Conservation (phyloP, 1,284 basidiomycete genomes). For the Cystobasidiaceae sp. region DNA sequence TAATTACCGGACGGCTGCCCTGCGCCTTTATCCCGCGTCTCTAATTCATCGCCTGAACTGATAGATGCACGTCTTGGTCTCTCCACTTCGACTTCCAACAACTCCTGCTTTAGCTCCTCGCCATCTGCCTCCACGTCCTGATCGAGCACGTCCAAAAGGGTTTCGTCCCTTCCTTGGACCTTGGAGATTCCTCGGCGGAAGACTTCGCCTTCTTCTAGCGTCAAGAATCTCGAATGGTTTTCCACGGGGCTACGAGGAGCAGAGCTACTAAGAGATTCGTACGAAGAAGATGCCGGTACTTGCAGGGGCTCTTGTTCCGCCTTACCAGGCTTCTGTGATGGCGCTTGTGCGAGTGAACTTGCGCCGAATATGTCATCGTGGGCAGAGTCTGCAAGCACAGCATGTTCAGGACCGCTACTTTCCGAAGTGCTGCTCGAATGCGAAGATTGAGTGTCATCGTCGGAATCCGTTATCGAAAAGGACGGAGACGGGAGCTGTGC, state of each 20-base stretch:
- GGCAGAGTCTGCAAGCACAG: background rate
- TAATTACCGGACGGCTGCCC: background rate
- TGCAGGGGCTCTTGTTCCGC: background rate
- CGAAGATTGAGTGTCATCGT: conserved; percentile 22
- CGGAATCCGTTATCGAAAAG: conserved; percentile 55
- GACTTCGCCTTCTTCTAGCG: conserved; percentile 59
- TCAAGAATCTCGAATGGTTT: conserved; percentile 37
- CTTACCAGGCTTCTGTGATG: background rate
- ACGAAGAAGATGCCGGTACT: background rate
- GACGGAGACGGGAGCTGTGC: conserved; percentile 56
- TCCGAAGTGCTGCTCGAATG: background rate
- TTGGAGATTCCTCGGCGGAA: conserved; percentile 71
- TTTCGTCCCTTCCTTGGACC: conserved; percentile 51
- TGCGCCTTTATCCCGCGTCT: background rate
- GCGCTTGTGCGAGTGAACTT: background rate
- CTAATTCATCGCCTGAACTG: background rate
- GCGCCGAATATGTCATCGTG: background rate
- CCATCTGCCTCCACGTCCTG: background rate
- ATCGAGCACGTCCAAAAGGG: conserved; percentile 21
- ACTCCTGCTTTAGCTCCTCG: conserved; percentile 25
- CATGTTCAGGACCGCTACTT: background rate
- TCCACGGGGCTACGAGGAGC: no score
- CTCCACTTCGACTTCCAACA: conserved; percentile 30
- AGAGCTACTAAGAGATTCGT: no score
- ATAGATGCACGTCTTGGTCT: conserved; percentile 5